These are phyloP conservation scores for Podaxis sp. DNA, from an alignment of 768 basidiomycete genomes.

Conservation along the genomic window DNA sequence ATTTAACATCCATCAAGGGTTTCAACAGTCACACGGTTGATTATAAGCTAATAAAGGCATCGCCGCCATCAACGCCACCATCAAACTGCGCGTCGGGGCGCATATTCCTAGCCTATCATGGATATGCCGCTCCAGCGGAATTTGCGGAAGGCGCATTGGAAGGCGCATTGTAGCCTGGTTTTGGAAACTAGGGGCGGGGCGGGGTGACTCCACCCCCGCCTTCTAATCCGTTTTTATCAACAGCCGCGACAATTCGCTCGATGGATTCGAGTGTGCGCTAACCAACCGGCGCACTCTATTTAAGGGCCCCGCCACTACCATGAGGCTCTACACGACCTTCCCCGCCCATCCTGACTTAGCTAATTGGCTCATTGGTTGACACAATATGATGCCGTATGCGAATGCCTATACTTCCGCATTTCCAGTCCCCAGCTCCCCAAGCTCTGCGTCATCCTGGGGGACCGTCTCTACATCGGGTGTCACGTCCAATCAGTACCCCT, in stretches of 20 bases:
- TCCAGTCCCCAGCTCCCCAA: background rate
- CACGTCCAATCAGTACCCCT: background rate
- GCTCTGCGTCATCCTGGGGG: constrained; percentile 2
- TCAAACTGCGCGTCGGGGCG: background rate
- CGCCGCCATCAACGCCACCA: background rate
- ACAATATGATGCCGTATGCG: background rate
- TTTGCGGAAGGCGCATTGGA: background rate
- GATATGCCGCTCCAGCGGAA: background rate
- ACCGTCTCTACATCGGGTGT: background rate
- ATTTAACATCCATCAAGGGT: constrained; percentile 9
- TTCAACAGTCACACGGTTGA: background rate
- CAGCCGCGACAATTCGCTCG: background rate
- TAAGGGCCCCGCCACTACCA: background rate
- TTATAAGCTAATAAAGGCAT: background rate
- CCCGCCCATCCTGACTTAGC: background rate
- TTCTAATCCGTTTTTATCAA: background rate
- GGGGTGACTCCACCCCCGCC: constrained; percentile 1
- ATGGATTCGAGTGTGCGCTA: background rate
- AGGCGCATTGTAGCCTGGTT: background rate
- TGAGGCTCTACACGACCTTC: background rate
- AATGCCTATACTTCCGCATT: background rate
- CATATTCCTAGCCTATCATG: background rate
- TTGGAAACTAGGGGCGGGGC: background rate
- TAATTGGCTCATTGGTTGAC: background rate
- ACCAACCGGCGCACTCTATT: background rate